Conservation (phyloP, 768 basidiomycete genomes). For the Suillus fuscotomentosus region DNA sequence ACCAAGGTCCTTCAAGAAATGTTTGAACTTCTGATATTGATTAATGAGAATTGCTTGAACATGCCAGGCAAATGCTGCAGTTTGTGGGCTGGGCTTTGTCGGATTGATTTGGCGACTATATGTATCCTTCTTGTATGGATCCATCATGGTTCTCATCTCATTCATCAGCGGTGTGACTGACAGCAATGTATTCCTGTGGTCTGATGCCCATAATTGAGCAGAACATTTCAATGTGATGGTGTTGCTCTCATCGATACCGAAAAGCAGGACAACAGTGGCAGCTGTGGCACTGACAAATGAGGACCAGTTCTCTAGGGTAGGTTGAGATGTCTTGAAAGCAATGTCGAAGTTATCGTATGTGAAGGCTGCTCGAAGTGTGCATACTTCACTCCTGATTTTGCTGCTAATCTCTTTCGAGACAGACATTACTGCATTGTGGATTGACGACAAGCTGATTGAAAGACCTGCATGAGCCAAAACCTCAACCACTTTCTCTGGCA, state of each 20-base stretch:
- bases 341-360: conserved; percentile 47
- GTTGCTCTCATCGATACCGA: background rate
- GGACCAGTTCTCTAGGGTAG: conserved; percentile 1
- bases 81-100: background rate
- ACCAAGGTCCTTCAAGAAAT: background rate
- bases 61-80: background rate
- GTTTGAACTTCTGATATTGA: background rate
- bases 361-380: conserved; percentile 23
- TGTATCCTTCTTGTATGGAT: background rate
- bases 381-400: conserved; percentile 21
- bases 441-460: conserved; percentile 25
- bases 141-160: background rate
- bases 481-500: conserved; percentile 24
- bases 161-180: background rate
- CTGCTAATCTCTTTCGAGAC: conserved; percentile 24
- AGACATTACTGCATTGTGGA: conserved; percentile 23
- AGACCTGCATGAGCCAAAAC: conserved; percentile 31
- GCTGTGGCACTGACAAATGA: background rate
- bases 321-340: conserved; percentile 27
- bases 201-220: background rate
- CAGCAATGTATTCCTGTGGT: background rate
- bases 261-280: background rate
- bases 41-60: background rate
- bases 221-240: background rate
- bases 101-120: background rate